These are phyloP conservation scores for Parsonsia alboflavescens DNA, from an alignment of 257 asterid species.

Conservation along the genomic window DNA sequence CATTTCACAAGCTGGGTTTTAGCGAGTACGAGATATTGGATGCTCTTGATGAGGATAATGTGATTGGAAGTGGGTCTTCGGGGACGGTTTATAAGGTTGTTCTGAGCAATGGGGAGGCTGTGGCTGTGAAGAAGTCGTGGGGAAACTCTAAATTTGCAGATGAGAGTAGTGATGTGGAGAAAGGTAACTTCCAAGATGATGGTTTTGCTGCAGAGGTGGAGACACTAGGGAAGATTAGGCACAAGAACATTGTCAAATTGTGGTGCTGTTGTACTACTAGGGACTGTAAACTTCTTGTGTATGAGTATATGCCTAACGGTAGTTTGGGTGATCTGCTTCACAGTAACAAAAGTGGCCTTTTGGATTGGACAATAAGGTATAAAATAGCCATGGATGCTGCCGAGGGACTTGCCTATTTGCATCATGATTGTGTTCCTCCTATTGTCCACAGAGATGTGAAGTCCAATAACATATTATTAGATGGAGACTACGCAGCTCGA, in stretches of 20 bases:
- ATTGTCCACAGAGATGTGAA: slow-evolving; percentile 88
- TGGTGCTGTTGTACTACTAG: slow-evolving; percentile 83
- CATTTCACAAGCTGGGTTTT: slow-evolving; percentile 84
- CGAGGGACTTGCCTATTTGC: slow-evolving; percentile 89
- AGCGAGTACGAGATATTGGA: slow-evolving; percentile 75
- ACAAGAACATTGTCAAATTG: slow-evolving; percentile 79
- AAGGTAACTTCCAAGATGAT: slow-evolving; percentile 43
- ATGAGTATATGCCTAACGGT: slow-evolving; percentile 96
- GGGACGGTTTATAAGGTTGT: slow-evolving; percentile 98
- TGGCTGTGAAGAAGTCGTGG: slow-evolving; percentile 89
- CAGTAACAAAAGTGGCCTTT: slow-evolving; percentile 66
- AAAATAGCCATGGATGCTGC: slow-evolving; percentile 89
- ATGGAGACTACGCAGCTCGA: slow-evolving; percentile 75
- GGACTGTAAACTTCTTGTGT: slow-evolving; percentile 84
- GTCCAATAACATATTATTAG: slow-evolving; percentile 81
- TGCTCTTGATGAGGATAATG: slow-evolving; percentile 81
- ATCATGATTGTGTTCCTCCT: slow-evolving; percentile 83
- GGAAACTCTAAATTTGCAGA: slow-evolving; percentile 47
- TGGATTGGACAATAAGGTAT: slow-evolving; percentile 84
- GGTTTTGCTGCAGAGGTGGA: slow-evolving; percentile 82
- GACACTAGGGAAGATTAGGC: slow-evolving; percentile 86
- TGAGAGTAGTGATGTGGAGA: slow-evolving; percentile 54
- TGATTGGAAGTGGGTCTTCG: slow-evolving; percentile 87
- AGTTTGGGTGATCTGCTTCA: slow-evolving; percentile 87
- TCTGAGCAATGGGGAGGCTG: slow-evolving; percentile 65